Evolutionary conservation across 2,329 filamentous ascomycete species (phyloP), one percentile per base, ranked within the genome.

Genomic region (Microsporum audouinii): DNA sequence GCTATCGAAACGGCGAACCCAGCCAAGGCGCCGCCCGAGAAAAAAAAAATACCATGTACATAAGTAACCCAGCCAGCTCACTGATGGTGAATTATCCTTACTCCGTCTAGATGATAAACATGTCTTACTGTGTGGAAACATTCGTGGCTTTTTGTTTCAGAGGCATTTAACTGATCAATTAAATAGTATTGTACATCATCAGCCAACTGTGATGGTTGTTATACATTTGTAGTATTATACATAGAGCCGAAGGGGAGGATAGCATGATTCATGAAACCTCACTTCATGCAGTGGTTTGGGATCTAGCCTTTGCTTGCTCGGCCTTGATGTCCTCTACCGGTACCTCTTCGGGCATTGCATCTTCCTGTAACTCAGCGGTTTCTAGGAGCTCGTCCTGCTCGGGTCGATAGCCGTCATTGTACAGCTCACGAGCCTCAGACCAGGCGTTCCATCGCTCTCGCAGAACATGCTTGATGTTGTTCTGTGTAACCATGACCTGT

Each of bases 391-490:
- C 33, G 31, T 60, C 57, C 10, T 67, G 68, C 51, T 73, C 68
- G 39, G 74, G 73, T 49, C 72, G 70, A 57, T 72, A 71, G 55
- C 73, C 73, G 27, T 67, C 65, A 33, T 72, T 64, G 61, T 73
- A 76, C 45, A 75, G 66, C 43, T 69, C 68, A 59, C 70, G 68
- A 38, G 74, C 75, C 43, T 76, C 74, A 61, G 74, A 73, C 88
- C 90, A 97, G 7, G 88, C 83, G 76, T 96, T 92, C 77, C 84
- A 94, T 69, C 92, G 83, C 76, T 96, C 91, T 39, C 89, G 92
- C 69, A 97, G 78, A 57, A 86, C 83, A 66, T 94, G 88, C 77
- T 89, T 90, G 74, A 97, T 95, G 53, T 82, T 80, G 69, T 84
- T 83, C 83, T 92, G 89, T 29, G 92, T 96, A 71, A 79, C 78